These are phyloP conservation scores for Heteromeles arbutifolia DNA, from an alignment of 306 rosid species.

Conservation along the genomic window DNA sequence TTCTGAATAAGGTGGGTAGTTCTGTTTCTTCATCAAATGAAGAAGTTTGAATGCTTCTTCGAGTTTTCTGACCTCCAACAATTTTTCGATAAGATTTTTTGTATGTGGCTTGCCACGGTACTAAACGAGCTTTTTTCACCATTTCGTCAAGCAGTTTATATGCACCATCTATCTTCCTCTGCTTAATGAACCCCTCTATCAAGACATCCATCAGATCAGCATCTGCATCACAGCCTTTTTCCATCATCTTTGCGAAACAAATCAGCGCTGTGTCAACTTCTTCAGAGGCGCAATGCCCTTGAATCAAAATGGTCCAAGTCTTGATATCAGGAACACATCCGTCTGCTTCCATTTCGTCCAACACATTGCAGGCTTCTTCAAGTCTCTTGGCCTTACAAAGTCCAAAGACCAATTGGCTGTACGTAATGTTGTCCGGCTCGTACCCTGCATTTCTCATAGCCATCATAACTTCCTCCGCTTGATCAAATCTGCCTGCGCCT, in stretches of 20 bases:
- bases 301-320: conserved; percentile 92
- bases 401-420: conserved; percentile 76
- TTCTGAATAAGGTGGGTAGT: conserved; percentile 46
- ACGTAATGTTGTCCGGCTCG: conserved; percentile 73
- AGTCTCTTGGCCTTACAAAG: conserved; percentile 65
- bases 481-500: conserved; percentile 55
- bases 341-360: conserved; percentile 71
- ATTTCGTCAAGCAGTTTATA: conserved; percentile 52
- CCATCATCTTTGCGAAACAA: conserved; percentile 65
- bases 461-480: conserved; percentile 53
- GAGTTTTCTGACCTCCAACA: conserved; percentile 43
- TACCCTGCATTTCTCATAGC: conserved; percentile 68
- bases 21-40: conserved; percentile 58
- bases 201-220: conserved; percentile 65
- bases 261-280: conserved; percentile 54
- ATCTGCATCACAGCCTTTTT: conserved; percentile 48
- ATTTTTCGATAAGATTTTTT: conserved; percentile 51
- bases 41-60: conserved; percentile 76
- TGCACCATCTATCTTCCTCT: conserved; percentile 52
- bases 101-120: conserved; percentile 74
- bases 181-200: conserved; percentile 48
- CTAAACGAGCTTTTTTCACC: conserved; percentile 33
- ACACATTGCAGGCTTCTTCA: conserved; percentile 62
- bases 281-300: conserved; percentile 71
- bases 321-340: conserved; percentile 78